A percentile compares a stretch with the other conserved stretches of the same genome.
Conservation (phyloP, 768 basidiomycete species). For the Cyathus striatus region DNA sequence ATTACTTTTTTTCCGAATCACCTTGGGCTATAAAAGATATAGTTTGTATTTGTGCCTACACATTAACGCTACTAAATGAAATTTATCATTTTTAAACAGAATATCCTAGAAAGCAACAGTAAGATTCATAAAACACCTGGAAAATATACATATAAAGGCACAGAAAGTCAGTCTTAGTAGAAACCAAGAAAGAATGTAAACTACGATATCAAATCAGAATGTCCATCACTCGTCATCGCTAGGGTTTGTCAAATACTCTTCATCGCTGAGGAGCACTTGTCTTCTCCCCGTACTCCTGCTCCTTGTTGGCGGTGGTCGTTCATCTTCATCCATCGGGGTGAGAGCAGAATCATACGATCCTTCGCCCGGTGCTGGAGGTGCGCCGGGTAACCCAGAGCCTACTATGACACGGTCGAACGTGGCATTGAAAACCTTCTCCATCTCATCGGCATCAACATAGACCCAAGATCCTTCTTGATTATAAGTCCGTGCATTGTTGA, state of each 20-base stretch:
- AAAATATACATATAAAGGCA: slow-evolving; percentile 5
- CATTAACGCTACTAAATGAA: no score
- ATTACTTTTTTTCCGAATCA: no score
- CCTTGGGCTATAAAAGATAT: no score
- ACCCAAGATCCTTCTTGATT: slow-evolving; percentile 96
- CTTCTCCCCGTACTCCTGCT: slow-evolving; percentile 61
- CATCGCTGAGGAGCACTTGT: slow-evolving; percentile 73
- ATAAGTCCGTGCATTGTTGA: slow-evolving; percentile 88
- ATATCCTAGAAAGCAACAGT: no score
- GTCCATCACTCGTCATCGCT: slow-evolving; percentile 61
- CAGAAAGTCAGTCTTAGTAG: no score
- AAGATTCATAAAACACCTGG: slow-evolving; percentile 1
- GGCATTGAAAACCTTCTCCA: slow-evolving; percentile 83
- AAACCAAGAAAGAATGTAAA: slow-evolving; percentile 3
- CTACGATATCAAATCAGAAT: no score
- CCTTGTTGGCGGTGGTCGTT: slow-evolving; percentile 49
- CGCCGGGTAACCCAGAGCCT: slow-evolving; percentile 74
- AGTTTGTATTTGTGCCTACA: no score
- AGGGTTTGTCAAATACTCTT: slow-evolving; percentile 59
- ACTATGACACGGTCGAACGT: slow-evolving; percentile 59
- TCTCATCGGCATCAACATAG: slow-evolving; percentile 89
- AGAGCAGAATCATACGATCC: slow-evolving; percentile 59
- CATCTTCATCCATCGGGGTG: slow-evolving; percentile 81
- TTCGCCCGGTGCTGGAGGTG: slow-evolving; percentile 32
- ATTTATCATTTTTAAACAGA: no score